Evolutionary conservation across 306 rosid genomes (phyloP).

Genomic region (Carpinus viminea): DNA sequence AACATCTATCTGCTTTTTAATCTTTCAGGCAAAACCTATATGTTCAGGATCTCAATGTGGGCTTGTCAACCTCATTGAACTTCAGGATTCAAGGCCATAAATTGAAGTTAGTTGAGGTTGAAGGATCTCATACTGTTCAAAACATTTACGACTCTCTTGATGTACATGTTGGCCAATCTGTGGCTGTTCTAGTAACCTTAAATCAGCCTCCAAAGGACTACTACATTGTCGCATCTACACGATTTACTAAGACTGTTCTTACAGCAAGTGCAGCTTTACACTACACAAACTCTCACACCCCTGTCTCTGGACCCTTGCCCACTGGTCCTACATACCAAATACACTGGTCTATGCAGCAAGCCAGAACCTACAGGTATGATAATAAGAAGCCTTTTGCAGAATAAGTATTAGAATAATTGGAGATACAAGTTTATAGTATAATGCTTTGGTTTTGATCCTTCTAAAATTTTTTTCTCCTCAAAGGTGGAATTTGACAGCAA

Average conservation of each 20-base stretch:
- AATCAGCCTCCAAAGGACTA: conserved; percentile 81
- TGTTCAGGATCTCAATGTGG: conserved; percentile 91
- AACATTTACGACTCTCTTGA: conserved; percentile 82
- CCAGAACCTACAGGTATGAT: conserved; percentile 74
- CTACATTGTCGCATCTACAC: conserved; percentile 83
- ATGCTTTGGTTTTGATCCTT: conserved; percentile 16
- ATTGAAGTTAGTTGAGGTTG: conserved; percentile 80
- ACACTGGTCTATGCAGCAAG: conserved; percentile 88
- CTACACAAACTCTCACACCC: conserved; percentile 66
- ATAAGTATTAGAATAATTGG: neutral
- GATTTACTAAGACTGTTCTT: conserved; percentile 62
- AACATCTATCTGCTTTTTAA: conserved; percentile 8
- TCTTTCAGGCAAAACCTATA: conserved; percentile 86
- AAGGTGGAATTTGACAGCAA: conserved; percentile 97
- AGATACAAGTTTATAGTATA: neutral
- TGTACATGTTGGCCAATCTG: conserved; percentile 92
- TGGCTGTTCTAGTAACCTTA: conserved; percentile 74
- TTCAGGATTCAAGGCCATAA: conserved; percentile 84
- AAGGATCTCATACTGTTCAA: conserved; percentile 89
- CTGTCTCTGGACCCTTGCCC: conserved; percentile 73
- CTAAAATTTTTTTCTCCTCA: conserved; percentile 24
- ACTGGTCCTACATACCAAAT: conserved; percentile 53
- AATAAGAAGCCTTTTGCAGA: neutral
- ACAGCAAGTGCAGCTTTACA: conserved; percentile 66
- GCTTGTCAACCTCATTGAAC: conserved; percentile 74